phyloP scores from a whole-genome alignment of 2,329 filamentous ascomycete species.

The Juglanconis oblonga region DNA sequence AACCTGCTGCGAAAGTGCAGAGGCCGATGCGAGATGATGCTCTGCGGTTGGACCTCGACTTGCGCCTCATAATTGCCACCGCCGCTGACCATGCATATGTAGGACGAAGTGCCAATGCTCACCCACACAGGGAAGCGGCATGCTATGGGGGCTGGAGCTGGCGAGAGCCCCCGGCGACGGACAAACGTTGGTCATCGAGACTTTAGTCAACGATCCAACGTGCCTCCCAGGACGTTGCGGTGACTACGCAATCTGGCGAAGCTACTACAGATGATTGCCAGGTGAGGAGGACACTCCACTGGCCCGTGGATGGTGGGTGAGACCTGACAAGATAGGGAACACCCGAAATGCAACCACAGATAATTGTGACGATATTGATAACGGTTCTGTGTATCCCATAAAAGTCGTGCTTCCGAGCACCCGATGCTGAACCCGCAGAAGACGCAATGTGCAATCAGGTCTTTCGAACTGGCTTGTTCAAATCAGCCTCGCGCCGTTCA shows the following conservation, averaged over 20 bases:
- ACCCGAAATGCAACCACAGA: neutral
- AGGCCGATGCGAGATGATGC: neutral
- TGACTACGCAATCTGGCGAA: neutral
- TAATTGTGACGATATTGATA: neutral
- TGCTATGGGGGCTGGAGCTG: neutral
- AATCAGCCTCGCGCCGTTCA: neutral
- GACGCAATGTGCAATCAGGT: neutral
- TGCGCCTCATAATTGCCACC: neutral
- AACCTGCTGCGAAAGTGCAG: neutral
- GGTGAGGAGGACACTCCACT: neutral
- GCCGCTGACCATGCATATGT: constrained; percentile 8
- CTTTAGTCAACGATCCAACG: too few species aligned
- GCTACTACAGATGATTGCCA: neutral
- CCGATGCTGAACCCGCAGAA: neutral
- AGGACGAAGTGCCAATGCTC: neutral
- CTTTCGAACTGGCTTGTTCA: neutral
- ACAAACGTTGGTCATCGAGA: too few species aligned
- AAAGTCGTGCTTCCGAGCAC: neutral
- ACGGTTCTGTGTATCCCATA: neutral
- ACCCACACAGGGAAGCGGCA: neutral
- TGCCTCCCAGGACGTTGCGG: too few species aligned
- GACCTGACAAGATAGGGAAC: neutral
- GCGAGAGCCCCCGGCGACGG: neutral
- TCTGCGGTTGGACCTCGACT: neutral
- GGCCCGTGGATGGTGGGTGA: neutral